Evolutionary conservation across 202 grass and related monocot genomes (phyloP), one percentile per base, ranked within the genome.

Genomic region (Alloteropsis angusta): DNA sequence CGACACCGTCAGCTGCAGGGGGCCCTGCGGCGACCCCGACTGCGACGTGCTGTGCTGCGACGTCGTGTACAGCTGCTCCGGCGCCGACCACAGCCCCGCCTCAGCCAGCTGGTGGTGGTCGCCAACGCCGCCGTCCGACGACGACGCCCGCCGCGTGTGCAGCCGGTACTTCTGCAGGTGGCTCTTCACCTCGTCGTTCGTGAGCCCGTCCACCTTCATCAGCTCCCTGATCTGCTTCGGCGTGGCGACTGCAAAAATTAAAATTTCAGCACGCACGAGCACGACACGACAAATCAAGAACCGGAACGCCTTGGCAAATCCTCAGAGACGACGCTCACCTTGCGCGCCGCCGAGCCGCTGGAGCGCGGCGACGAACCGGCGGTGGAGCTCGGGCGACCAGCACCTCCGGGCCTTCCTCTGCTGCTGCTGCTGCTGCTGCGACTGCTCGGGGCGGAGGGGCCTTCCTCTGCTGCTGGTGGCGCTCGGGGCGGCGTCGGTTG

Each of bases 191-290:
- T 98, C 91, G 21, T 97, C 95, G 44, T 97, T 97, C 13, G 95
- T 94, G 41, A 97, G 89, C 52, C 87, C 95, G 34, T 97, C 95
- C 58, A 97, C 91, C 76, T 97, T 97, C 95, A 97, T 97, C 83
- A 97, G 65, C 78, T 97, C 91, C 78, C 94, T 97, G 61, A 97
- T 97, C 76, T 97, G 94, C 85, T 97, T 97, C 3, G 95, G 95
- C 66, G 95, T 98, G 12, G 95, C 95, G 12, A 75, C 95, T 98
- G 83, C 79, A 73, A 1, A 6, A n/a, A n/a, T n/a, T n/a, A n/a
- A n/a, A 39, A 55, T 16, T 17, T 1, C 34, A 35, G 7, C 26
- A 5, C 42, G 71, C 23, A 45, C n/a, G n/a, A n/a, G n/a, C n/a
- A n/a, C n/a, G n/a, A n/a, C n/a, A n/a, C 49, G 34, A 1, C 41